Evolutionary conservation across 805 yeast genomes (phyloP).

Genomic region (Diddensiella caesifluorescens): DNA sequence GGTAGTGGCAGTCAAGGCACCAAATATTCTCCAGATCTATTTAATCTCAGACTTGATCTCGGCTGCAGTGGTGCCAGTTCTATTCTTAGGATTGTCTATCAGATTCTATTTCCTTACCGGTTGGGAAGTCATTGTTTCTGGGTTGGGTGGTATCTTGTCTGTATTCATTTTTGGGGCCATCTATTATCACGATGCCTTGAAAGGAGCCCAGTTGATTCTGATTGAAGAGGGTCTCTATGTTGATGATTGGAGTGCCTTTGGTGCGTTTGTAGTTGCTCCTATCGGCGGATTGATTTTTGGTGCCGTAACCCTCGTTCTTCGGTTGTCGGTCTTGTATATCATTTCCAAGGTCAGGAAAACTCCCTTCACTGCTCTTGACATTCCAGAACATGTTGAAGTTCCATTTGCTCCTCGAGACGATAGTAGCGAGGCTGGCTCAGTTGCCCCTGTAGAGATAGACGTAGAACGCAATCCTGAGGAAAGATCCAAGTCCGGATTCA

Average conservation of each 20-base stretch:
- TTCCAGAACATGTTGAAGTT: constrained; percentile 17
- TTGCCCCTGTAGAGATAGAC: too few species aligned
- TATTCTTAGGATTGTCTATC: constrained; percentile 71
- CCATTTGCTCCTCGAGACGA: constrained; percentile 6
- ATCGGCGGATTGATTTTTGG: constrained; percentile 67
- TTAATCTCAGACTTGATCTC: constrained; percentile 88
- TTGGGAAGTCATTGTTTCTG: constrained; percentile 76
- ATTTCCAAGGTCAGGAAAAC: constrained; percentile 35
- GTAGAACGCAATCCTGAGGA: too few species aligned
- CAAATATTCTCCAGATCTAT: constrained; percentile 78
- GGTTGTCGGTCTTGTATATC: constrained; percentile 24
- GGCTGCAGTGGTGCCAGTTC: constrained; percentile 76
- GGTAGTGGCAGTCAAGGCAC: constrained; percentile 77
- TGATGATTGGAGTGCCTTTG: constrained; percentile 90
- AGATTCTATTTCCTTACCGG: constrained; percentile 67
- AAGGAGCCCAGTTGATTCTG: constrained; percentile 71
- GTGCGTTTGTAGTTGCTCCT: constrained; percentile 90
- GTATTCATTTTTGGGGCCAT: constrained; percentile 81
- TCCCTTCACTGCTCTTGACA: constrained; percentile 36
- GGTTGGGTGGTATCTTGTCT: constrained; percentile 72
- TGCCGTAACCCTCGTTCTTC: constrained; percentile 40
- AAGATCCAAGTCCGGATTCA: too few species aligned
- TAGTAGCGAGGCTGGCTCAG: too few species aligned
- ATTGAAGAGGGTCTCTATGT: constrained; percentile 63
- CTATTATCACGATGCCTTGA: constrained; percentile 64